Conservation (phyloP, 75 land plant species). For the Pseudotsuga menziesii region DNA sequence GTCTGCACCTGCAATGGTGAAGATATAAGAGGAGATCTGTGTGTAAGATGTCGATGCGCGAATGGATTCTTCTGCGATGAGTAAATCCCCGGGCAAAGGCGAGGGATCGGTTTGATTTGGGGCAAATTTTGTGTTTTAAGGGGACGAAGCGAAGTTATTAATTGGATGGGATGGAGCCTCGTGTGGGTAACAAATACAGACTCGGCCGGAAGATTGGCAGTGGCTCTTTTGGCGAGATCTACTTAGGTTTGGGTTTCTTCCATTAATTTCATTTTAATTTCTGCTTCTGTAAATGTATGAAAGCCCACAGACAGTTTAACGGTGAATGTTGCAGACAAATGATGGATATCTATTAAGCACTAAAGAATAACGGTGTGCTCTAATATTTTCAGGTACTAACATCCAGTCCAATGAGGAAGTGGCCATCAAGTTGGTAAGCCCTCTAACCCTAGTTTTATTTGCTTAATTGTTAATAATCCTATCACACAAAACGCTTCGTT, state of each 20-base stretch:
- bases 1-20: not conserved
- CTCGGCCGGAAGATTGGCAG: conserved; percentile 51
- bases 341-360: not conserved
- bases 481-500: not conserved
- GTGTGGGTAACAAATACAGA: conserved; percentile 49
- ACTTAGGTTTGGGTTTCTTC: conserved; percentile 50
- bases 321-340: not conserved
- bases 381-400: conserved; percentile 57
- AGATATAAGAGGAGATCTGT: no score
- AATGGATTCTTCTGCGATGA: conserved; percentile 6
- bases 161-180: conserved; percentile 54
- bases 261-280: not conserved
- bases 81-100: not conserved
- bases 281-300: not conserved
- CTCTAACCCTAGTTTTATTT: not conserved
- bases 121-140: not conserved
- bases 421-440: conserved; percentile 81
- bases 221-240: conserved; percentile 91
- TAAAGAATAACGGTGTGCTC: not conserved
- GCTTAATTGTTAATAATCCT: no score
- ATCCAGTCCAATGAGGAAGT: conserved; percentile 82
- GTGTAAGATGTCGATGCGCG: not conserved
- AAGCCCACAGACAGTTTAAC: not conserved
- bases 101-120: not conserved
- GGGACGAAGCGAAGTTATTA: not conserved